Conservation (phyloP, 495 filamentous ascomycete species). For the Penicillium coffeae region DNA sequence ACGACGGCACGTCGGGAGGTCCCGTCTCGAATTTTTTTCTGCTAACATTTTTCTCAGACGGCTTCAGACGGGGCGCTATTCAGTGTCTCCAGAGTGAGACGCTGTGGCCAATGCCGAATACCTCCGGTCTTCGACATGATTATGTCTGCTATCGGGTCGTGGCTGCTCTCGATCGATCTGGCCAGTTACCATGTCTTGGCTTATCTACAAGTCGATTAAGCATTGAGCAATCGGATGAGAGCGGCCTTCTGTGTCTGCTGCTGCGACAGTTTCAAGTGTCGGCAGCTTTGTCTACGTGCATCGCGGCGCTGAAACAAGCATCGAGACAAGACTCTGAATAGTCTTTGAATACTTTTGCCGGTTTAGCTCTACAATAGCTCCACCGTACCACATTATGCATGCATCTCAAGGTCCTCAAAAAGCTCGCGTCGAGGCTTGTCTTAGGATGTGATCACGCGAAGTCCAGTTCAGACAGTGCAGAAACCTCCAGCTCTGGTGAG, state of each 20-base stretch:
- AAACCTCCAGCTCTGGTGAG: too few relatives aligned
- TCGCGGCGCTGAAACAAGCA: background rate
- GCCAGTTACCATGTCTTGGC: background rate
- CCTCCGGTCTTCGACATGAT: background rate
- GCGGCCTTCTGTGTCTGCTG: too few relatives aligned
- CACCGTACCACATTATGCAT: background rate
- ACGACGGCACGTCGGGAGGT: background rate
- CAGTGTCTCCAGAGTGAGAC: background rate
- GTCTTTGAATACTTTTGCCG: background rate
- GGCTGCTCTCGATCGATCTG: background rate
- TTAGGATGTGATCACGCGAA: background rate
- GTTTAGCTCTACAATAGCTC: background rate
- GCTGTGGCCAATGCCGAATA: background rate
- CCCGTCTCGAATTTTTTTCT: background rate
- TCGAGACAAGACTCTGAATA: background rate
- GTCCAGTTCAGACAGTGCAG: background rate
- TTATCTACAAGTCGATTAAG: background rate
- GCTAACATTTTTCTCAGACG: background rate
- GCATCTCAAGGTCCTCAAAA: background rate
- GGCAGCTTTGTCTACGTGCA: background rate
- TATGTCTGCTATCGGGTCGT: background rate
- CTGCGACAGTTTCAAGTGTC: background rate
- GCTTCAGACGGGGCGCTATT: too few relatives aligned
- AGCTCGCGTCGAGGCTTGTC: background rate
- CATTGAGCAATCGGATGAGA: background rate